A percentile compares a stretch with the other conserved stretches of the same genome.
These are phyloP conservation scores for Rhizomucor miehei DNA, from an alignment of 371 early-diverging fungal genomes.

Conservation along the genomic window DNA sequence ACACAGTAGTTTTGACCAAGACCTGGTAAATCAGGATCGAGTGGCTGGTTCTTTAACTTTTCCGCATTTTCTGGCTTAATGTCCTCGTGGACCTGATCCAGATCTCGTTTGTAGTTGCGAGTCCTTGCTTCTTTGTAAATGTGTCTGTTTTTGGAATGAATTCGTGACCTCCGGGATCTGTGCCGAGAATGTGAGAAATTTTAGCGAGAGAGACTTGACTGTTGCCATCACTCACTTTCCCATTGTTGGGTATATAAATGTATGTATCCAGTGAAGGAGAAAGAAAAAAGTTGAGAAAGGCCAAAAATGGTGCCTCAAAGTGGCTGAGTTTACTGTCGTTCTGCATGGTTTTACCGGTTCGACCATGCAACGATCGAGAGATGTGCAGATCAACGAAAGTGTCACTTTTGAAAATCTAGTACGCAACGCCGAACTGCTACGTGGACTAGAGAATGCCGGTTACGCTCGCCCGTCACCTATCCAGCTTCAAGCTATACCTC, in stretches of 20 bases:
- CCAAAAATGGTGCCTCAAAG: too few species aligned
- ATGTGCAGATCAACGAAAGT: slow-evolving; percentile 60
- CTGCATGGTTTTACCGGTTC: too few species aligned
- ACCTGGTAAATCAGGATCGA: slow-evolving; percentile 88
- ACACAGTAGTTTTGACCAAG: slow-evolving; percentile 88
- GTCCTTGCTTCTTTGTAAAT: slow-evolving; percentile 61
- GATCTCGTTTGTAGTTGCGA: slow-evolving; percentile 70
- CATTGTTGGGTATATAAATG: too few species aligned
- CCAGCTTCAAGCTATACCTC: slow-evolving; percentile 84
- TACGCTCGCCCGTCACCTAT: slow-evolving; percentile 80
- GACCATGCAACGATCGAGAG: slow-evolving; percentile 25
- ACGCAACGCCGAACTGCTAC: slow-evolving; percentile 44
- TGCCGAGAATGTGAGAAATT: too few species aligned
- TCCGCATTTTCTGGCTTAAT: slow-evolving; percentile 66
- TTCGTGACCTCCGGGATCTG: slow-evolving; percentile 70
- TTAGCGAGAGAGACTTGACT: not conserved
- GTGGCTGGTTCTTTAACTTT: slow-evolving; percentile 58
- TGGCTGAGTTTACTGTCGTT: too few species aligned
- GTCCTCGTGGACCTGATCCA: slow-evolving; percentile 93
- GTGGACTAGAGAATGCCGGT: slow-evolving; percentile 53
- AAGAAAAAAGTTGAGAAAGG: too few species aligned
- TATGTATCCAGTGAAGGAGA: too few species aligned
- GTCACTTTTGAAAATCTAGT: slow-evolving; percentile 56
- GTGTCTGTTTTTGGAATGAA: slow-evolving; percentile 68
- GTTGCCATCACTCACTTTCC: not conserved